These are phyloP conservation scores for Fraxinus sp. DNA, from an alignment of 305 asterid species.

Conservation along the genomic window DNA sequence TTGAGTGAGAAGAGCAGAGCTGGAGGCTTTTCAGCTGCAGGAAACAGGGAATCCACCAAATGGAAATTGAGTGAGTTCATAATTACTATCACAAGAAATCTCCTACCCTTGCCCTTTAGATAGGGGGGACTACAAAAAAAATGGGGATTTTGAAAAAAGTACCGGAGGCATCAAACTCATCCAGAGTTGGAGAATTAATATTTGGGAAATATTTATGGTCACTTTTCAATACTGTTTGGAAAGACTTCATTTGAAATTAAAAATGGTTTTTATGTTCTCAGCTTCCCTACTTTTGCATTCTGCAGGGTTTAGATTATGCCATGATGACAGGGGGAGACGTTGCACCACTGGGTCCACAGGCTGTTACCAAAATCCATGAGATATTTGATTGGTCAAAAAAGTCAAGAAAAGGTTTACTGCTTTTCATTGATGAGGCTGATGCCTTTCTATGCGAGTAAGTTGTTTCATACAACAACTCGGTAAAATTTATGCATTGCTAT, in stretches of 20 bases:
- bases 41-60: not conserved
- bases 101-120: not conserved
- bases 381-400: constrained; percentile 97
- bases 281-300: not conserved
- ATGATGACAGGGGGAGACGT: constrained; percentile 99
- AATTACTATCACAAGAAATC: not conserved
- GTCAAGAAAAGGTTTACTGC: constrained; percentile 83
- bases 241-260: not conserved
- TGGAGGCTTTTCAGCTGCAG: not conserved
- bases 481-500: not conserved
- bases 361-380: constrained; percentile 95
- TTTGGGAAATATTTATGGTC: not conserved
- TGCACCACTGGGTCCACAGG: constrained; percentile 93
- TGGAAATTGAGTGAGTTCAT: not conserved
- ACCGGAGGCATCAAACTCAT: not conserved
- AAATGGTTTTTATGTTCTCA: not conserved
- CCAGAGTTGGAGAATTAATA: not conserved
- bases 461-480: constrained; percentile 4
- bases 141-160: not conserved
- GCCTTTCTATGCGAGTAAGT: constrained; percentile 99
- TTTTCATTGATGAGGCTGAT: constrained; percentile 97
- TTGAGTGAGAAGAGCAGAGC: not conserved
- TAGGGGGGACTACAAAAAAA: not conserved
- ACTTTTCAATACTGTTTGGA: not conserved
- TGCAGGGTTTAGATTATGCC: constrained; percentile 96